Conservation (phyloP, 768 basidiomycete genomes). For the Flagelloscypha sp. region DNA sequence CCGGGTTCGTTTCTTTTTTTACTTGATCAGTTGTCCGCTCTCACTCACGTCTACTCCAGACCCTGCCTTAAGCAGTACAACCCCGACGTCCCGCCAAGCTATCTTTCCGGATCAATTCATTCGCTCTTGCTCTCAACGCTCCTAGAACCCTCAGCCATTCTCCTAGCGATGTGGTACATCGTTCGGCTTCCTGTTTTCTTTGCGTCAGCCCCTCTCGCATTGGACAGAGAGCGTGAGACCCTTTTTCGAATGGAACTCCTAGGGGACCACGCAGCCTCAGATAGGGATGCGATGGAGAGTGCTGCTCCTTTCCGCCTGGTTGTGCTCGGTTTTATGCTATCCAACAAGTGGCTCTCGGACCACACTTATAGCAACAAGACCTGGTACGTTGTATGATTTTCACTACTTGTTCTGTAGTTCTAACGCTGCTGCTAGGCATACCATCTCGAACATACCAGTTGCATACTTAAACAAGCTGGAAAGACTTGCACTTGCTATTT, state of each 20-base stretch:
- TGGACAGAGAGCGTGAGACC: slow-evolving; percentile 49
- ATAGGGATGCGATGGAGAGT: slow-evolving; percentile 44
- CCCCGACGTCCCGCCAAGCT: slow-evolving; percentile 38
- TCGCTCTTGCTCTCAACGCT: slow-evolving; percentile 71
- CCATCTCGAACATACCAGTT: slow-evolving; percentile 69
- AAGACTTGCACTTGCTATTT: slow-evolving; percentile 60
- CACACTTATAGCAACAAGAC: slow-evolving; percentile 88
- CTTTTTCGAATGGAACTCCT: slow-evolving; percentile 59
- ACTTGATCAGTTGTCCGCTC: slow-evolving; percentile 8
- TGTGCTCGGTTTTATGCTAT: slow-evolving; percentile 76
- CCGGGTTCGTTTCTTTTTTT: slow-evolving; percentile 39
- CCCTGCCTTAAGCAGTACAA: slow-evolving; percentile 27
- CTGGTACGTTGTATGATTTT: slow-evolving; percentile 41
- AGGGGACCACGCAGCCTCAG: slow-evolving; percentile 38
- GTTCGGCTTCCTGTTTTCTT: slow-evolving; percentile 67
- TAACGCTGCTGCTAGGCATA: slow-evolving; percentile 45
- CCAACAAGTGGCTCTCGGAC: slow-evolving; percentile 85
- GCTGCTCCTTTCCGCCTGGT: slow-evolving; percentile 66
- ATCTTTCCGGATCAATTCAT: slow-evolving; percentile 56
- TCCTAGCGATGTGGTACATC: slow-evolving; percentile 79
- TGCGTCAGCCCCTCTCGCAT: slow-evolving; percentile 38
- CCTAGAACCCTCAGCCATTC: slow-evolving; percentile 72
- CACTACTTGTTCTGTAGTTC: slow-evolving; percentile 6
- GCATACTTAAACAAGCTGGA: slow-evolving; percentile 65
- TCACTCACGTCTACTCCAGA: slow-evolving; percentile 4